Conservation (phyloP, 352 stramenopile species). For the Blastocystis sp. region DNA sequence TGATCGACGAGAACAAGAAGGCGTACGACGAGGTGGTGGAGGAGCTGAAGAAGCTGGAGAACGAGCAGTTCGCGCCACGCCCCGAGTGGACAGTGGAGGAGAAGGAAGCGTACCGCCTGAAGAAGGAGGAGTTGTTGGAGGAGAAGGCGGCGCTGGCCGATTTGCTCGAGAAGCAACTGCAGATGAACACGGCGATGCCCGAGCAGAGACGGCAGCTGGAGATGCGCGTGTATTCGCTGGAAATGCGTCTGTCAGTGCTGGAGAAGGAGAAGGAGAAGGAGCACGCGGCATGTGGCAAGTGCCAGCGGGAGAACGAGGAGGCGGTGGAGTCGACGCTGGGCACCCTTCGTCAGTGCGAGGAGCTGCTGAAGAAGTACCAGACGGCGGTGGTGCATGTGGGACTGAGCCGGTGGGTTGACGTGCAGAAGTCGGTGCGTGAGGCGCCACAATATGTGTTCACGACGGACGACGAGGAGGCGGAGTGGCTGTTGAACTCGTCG, state of each 20-base stretch:
- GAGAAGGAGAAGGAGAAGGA: not conserved
- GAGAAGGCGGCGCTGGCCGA: not conserved
- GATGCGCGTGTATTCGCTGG: not conserved
- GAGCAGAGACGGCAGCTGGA: not conserved
- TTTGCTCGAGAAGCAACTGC: not conserved
- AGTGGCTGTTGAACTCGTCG: not conserved
- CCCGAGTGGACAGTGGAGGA: not conserved
- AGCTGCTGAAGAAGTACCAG: not conserved
- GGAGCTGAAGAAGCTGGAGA: not conserved
- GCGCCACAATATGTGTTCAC: constrained; percentile 1
- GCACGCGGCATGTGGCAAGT: not conserved
- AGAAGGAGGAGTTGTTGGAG: constrained; percentile 1
- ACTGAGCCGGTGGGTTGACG: not conserved
- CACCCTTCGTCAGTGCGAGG: not conserved
- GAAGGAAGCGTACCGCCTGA: not conserved
- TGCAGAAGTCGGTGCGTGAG: not conserved
- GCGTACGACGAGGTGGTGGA: not conserved
- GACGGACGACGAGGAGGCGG: not conserved
- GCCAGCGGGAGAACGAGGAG: not conserved
- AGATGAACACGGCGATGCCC: not conserved
- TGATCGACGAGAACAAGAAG: not conserved
- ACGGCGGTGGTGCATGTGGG: not conserved
- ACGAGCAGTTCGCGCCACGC: not conserved
- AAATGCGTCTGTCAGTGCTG: not conserved
- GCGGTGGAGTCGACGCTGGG: not conserved